Evolutionary conservation across 495 filamentous ascomycete genomes (phyloP), one percentile per base, ranked within the genome.

Genomic region (Aspergillus coremiiformis): DNA sequence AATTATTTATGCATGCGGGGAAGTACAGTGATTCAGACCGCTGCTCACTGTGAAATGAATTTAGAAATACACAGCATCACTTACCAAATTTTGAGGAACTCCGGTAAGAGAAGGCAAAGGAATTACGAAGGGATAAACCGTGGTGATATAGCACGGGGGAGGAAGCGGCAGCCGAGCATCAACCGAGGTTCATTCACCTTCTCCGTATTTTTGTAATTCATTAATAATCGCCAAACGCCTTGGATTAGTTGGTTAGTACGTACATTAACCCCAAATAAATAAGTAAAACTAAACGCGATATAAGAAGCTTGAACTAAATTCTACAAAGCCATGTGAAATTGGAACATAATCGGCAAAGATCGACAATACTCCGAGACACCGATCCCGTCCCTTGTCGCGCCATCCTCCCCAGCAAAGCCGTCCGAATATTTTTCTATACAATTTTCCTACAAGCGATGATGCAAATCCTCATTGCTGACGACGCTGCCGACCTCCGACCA

Each of bases 401-500:
- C 44, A 27, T 22, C 17, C 27, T 33, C 17, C 44, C 27, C 29
- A 22, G 44, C 26, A n/a, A 33, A 48, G 17, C 8, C 10, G 27
- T 20, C 30, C 39, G 26, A 46, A 12, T 20, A 27, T 11, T 47
- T 14, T 30, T 47, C 44, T 47, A 47, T 47, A 53, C 30, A 46
- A 20, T 45, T 33, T 44, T 50, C 33, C 44, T 51, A 58, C 33
- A 62, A 47, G 14, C 64, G 63, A 63, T 72, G 66, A 30, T 65
- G 63, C 26, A 59, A 59, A 62, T 73, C 71, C 10, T 74, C 69
- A 17, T 66, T 80, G 64, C 85, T 87, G 26, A 87, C 71, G 27
- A 83, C 79, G 59, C 86, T 90, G 14, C 84, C 86, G 8, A 91
- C 79, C 49, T 91, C 86, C 4, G 84, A 86, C 87, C 87, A 91